phyloP scores from a whole-genome alignment of 495 filamentous ascomycete species.

The Pseudevernia furfuracea region DNA sequence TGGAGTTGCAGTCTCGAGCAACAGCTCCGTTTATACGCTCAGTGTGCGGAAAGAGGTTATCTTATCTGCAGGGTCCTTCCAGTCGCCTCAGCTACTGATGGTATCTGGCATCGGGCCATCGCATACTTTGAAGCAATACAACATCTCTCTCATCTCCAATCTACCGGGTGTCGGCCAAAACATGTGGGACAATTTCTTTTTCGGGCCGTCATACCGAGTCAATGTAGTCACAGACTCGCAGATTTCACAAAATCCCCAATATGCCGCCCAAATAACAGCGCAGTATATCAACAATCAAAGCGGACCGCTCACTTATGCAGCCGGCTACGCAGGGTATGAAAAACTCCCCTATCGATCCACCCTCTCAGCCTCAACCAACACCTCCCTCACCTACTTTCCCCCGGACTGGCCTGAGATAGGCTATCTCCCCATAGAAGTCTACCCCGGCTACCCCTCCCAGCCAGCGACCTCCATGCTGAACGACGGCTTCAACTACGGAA shows the following conservation, averaged over 20 bases:
- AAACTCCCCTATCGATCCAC: slow-evolving; percentile 21
- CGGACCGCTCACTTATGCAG: slow-evolving; percentile 17
- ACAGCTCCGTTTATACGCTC: background rate
- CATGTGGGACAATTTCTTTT: slow-evolving; percentile 29
- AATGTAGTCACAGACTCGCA: slow-evolving; percentile 22
- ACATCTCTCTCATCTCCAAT: slow-evolving; percentile 32
- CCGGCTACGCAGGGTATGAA: slow-evolving; percentile 18
- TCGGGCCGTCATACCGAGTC: slow-evolving; percentile 22
- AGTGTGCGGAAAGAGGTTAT: slow-evolving; percentile 46
- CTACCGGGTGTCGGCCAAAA: slow-evolving; percentile 48
- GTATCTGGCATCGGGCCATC: slow-evolving; percentile 53
- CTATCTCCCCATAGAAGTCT: slow-evolving; percentile 27
- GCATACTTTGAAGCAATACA: slow-evolving; percentile 27
- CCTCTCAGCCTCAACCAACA: slow-evolving; percentile 18
- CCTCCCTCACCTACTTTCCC: slow-evolving; percentile 33
- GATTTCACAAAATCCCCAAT: background rate
- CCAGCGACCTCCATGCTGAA: slow-evolving; percentile 31
- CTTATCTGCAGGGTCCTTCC: slow-evolving; percentile 49
- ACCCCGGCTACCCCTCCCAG: slow-evolving; percentile 24
- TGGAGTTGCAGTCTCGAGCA: slow-evolving; percentile 23
- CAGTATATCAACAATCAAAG: slow-evolving; percentile 6
- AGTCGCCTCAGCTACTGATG: slow-evolving; percentile 52
- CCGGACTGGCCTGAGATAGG: slow-evolving; percentile 55
- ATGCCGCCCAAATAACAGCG: background rate
- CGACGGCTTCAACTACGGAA: slow-evolving; percentile 39